Conservation (phyloP, 225 moss, liverwort and hornwort genomes). For the Climacium dendroides region DNA sequence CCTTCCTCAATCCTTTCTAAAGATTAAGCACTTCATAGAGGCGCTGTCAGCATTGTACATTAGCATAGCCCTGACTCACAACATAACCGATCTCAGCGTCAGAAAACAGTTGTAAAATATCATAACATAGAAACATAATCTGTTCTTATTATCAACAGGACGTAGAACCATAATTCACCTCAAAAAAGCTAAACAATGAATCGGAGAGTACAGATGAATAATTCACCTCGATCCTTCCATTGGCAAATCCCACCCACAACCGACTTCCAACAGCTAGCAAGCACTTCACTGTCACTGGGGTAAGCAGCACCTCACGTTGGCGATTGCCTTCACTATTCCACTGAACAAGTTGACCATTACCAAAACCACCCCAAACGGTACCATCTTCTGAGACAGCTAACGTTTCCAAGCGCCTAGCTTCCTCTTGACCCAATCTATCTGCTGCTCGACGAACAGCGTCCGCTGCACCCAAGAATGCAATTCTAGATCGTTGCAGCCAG, state of each 20-base stretch:
- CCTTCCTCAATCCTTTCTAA: not conserved
- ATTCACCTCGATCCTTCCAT: conserved; percentile 69
- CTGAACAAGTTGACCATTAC: conserved; percentile 66
- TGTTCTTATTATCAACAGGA: not conserved
- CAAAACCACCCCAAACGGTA: conserved; percentile 91
- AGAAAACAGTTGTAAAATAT: not conserved
- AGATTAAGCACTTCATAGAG: not conserved
- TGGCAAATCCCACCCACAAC: conserved; percentile 87
- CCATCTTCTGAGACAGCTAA: conserved; percentile 74
- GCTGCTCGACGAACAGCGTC: conserved; percentile 88
- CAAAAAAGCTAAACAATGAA: not conserved
- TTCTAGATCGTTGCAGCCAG: conserved; percentile 94
- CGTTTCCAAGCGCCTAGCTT: conserved; percentile 61
- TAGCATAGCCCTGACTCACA: not conserved
- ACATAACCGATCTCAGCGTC: not conserved
- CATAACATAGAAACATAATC: not conserved
- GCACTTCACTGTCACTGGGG: conserved; percentile 53
- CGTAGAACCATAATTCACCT: not conserved
- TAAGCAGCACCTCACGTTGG: conserved; percentile 16
- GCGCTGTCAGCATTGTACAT: not conserved
- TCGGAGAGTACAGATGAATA: not conserved
- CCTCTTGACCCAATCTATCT: conserved; percentile 65
- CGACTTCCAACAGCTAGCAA: conserved; percentile 74
- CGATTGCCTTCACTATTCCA: conserved; percentile 75
- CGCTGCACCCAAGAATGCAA: conserved; percentile 43